Evolutionary conservation across 2,329 filamentous ascomycete genomes (phyloP).

Genomic region (Dactylonectria estremocensis): DNA sequence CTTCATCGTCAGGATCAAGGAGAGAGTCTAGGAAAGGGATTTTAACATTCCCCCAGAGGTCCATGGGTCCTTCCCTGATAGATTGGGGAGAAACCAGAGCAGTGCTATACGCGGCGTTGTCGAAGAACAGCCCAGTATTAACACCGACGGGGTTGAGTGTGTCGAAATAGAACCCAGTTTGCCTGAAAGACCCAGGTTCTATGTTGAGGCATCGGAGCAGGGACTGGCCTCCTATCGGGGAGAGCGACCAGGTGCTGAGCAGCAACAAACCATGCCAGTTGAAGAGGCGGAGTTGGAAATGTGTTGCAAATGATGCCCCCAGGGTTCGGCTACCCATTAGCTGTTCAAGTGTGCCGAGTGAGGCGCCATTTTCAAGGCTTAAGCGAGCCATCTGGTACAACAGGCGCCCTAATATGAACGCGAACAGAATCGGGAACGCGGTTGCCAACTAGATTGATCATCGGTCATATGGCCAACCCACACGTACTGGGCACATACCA

Average conservation of each 20-base stretch:
- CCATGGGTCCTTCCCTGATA: constrained; percentile 3
- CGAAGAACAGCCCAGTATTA: constrained; percentile 6
- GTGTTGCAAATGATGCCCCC: constrained; percentile 20
- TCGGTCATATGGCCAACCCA: not conserved
- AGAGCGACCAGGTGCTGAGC: not conserved
- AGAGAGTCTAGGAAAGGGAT: constrained; percentile 18
- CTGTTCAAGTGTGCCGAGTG: constrained; percentile 23
- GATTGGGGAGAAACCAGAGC: not conserved
- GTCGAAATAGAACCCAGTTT: too few relatives aligned
- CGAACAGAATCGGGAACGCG: constrained; percentile 34
- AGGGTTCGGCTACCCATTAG: constrained; percentile 34
- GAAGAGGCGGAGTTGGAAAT: constrained; percentile 14
- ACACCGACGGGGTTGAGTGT: not conserved
- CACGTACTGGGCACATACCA: not conserved
- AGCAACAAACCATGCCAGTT: constrained; percentile 1
- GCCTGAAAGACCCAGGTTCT: too few relatives aligned
- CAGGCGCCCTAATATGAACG: constrained; percentile 31
- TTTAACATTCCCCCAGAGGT: constrained; percentile 32
- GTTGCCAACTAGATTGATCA: constrained; percentile 16
- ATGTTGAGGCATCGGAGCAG: constrained; percentile 6
- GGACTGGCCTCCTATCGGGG: constrained; percentile 13
- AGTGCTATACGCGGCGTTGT: constrained; percentile 1
- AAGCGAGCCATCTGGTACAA: constrained; percentile 20
- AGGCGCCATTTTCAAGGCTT: constrained; percentile 28
- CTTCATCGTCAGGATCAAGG: not conserved